phyloP scores from a whole-genome alignment of 2,329 filamentous ascomycete species.

The Sarocladium oryzae region DNA sequence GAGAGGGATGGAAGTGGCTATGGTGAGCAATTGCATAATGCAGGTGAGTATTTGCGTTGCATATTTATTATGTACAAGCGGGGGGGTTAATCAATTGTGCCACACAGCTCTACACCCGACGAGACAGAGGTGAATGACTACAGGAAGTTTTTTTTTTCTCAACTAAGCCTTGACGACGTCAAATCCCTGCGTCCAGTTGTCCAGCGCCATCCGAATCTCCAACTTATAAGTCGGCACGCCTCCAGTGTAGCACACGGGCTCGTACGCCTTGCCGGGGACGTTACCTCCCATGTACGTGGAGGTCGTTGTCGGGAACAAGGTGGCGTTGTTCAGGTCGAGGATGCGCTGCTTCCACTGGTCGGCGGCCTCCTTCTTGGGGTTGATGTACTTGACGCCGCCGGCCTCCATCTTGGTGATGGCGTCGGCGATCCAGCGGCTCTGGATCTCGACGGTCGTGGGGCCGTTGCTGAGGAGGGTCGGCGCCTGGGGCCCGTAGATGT shows the following conservation, averaged over 20 bases:
- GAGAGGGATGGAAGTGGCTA: no score
- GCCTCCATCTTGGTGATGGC: conserved; percentile 40
- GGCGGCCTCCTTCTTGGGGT: conserved; percentile 38
- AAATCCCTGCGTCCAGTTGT: conserved; percentile 28
- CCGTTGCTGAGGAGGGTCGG: conserved; percentile 52
- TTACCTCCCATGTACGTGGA: conserved; percentile 52
- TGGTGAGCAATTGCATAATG: no score
- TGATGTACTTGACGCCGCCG: conserved; percentile 41
- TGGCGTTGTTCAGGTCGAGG: conserved; percentile 36
- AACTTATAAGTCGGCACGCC: conserved; percentile 29
- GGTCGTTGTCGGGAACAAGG: conserved; percentile 41
- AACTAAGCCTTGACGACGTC: conserved; percentile 17
- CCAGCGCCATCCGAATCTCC: conserved; percentile 27
- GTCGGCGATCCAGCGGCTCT: conserved; percentile 50
- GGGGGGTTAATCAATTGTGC: no score
- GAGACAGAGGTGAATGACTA: no score
- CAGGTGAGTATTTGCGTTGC: no score
- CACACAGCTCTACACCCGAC: no score
- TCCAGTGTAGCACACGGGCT: conserved; percentile 43
- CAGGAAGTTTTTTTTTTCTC: no score
- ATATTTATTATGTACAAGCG: no score
- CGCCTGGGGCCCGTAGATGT: conserved; percentile 49
- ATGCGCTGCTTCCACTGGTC: conserved; percentile 43
- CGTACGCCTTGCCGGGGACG: conserved; percentile 45
- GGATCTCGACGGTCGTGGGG: conserved; percentile 45